Percentiles rank a stretch among this genome's conserved stretches.
phyloP scores from a whole-genome alignment of 23 red algal genomes.

The Cyanidiococcus yangmingshanensis region DNA sequence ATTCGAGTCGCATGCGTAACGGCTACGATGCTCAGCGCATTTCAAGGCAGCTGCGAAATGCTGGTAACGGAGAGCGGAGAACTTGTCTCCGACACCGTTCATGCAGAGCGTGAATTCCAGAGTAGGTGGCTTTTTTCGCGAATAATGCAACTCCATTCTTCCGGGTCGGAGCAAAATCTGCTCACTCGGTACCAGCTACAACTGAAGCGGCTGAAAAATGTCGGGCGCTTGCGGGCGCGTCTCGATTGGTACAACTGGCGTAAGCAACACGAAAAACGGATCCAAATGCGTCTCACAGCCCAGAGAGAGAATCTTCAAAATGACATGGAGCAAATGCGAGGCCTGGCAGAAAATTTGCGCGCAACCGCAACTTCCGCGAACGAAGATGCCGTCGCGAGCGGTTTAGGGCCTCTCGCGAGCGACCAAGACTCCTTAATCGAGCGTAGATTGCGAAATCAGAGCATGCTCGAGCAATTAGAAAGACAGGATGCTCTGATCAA shows the following conservation, averaged over 20 bases:
- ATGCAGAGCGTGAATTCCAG: not conserved
- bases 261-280: not conserved
- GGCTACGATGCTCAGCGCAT: not conserved
- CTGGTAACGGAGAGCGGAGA: not conserved
- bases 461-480: not conserved
- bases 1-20: not conserved
- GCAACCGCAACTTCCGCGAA: not conserved
- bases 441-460: not conserved
- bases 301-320: not conserved
- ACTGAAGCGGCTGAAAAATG: constrained; percentile 9
- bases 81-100: not conserved
- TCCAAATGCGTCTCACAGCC: not conserved
- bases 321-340: not conserved
- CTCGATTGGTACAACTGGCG: constrained; percentile 4
- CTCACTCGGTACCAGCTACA: constrained; percentile 15
- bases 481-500: not conserved
- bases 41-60: not conserved
- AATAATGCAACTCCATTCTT: not conserved
- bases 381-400: not conserved
- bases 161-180: not conserved
- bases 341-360: constrained; percentile 9
- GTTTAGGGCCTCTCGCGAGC: not conserved
- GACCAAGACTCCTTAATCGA: not conserved
- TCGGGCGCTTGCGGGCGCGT: not conserved
- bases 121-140: not conserved